Base-by-base conservation (phyloP, 2,329 filamentous ascomycete genomes). In the Apiospora hydei region DNA sequence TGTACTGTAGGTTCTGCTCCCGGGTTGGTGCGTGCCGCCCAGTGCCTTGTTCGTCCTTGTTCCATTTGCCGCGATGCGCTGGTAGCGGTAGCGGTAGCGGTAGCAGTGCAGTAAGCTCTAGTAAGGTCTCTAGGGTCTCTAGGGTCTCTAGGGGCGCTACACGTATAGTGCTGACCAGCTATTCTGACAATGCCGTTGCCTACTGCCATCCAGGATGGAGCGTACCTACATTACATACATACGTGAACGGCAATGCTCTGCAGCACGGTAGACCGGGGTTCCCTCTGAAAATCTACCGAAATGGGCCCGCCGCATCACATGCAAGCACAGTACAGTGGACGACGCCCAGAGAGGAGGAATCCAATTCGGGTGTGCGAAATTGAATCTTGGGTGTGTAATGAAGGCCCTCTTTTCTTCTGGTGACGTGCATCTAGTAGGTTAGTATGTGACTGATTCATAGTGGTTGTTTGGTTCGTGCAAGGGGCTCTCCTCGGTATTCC, bases 171-270 rank as follows among this genome's bases (percentile, higher is more conserved):
- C 57, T 41, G 41, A 41, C 34, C 34, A 64, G 30, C 57, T 64
- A 41, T n/a, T n/a, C 16, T 34, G 53, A 57, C 51, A 38, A 64
- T 64, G 57, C 57, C 57, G 57, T 14, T 64, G 34, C 57, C 34
- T 41, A 41, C 41, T 41, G 57, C 34, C 57, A 41, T 41, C 34
- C 57, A 41, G n/a, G 57, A 64, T n/a, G 57, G 57, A 41, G 41
- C 57, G 8, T 64, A 41, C 34, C n/a, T 38, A 38, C 34, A 38
- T 64, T 64, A 41, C 34, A 41, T 64, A 41, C 34, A 41, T 64
- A 64, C 57, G 57, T 64, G 57, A 64, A 64, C 57, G 57, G 57
- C 57, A 64, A 64, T 64, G 57, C 57, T 64, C 57, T 64, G 57
- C 57, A 64, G 41, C 57, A 64, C 57, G 34, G 34, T 41, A 41